Evolutionary conservation across 768 basidiomycete genomes (phyloP), one percentile per base, ranked within the genome.

Genomic region (Leucosporidium creatinivorum): DNA sequence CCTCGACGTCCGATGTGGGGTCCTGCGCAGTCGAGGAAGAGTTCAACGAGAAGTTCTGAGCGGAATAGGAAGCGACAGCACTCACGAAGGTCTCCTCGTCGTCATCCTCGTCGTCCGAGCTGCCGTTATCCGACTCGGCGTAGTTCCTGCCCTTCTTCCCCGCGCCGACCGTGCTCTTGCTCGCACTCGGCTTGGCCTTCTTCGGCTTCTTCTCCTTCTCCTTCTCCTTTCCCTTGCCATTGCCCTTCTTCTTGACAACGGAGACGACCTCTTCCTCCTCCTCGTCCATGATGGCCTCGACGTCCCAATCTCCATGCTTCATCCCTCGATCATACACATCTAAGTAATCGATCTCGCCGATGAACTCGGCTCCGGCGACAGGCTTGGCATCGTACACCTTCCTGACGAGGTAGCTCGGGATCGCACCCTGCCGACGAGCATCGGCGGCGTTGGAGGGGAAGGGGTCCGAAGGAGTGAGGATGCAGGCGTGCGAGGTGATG

Each of bases 11-110:
- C 8, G 56, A 62, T 2, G 30, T 19, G 30, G 51, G 31, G 23
- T 51, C 15, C 39, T 44, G 39, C 59, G 13, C 21, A 21, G 17
- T 49, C 54, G 12, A 36, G 51, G 4, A 51, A 26, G 55, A 3
- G 25, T 17, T 21, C 31, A 49, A n/a, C 36, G 19, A 47, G 21
- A 58, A 36, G 54, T 10, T 33, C 33, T 10, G 21, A 56, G 21
- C 56, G 39, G 39, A 44, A 44, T 6, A 44, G 15, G 13, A 3
- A 44, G 6, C 10, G 13, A 48, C 47, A 47, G 66, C 33, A 77
- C 76, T 67, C 77, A 76, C 63, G 44, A 66, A 65, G 48, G 78
- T 75, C 30, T 77, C 78, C 64, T 77, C 80, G 59, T 75, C 77
- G 25, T 77, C 31, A 51, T 78, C 78, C 39, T 76, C 71, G 18